Evolutionary conservation across 495 filamentous ascomycete genomes (phyloP), one percentile per base, ranked within the genome.

Genomic region (Penicillium paradoxum): DNA sequence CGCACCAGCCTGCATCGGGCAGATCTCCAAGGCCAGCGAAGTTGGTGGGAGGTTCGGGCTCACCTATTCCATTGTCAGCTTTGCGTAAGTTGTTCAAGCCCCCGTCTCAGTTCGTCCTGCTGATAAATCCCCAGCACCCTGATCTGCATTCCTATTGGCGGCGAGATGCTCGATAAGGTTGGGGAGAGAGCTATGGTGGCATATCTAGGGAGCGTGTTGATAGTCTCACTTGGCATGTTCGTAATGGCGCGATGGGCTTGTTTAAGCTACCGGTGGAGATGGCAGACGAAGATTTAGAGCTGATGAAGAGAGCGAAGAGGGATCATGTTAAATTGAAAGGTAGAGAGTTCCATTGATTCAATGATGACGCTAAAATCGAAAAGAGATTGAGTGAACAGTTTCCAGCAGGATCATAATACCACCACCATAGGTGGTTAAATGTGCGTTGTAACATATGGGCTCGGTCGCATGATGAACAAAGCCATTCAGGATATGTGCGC

Each of bases 21-120:
- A 80, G 49, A 70, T 88, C 15, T 87, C 83, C 43, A 73, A 74
- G 39, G 82, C 80, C 9, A 78, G 82, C 52, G 68, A 85, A 41
- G 86, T 84, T 42, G 85, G 85, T 9, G 73, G 81, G 53, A 81
- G 81, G 45, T 88, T 86, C 60, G 86, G 83, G 1, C 83, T 82
- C 0, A 78, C 77, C 47, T 88, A 88, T 58, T 79, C 77, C 0
- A 56, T 87, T n/a, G 84, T 85, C 8, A 82, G 80, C 30, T 63
- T 87, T 51, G 83, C 83, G 71, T 74, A 51, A 53, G 71, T 65
- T 0, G 6, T 27, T 4, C 9, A 9, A 17, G n/a, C 46, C 19
- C 19, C 36, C 15, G 9, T 14, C 9, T 29, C 3, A 15, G 24
- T 43, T 15, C 22, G 13, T 15, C 29, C 10, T 30, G 24, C 27